These are phyloP conservation scores for Penicillium digitatum DNA, from an alignment of 2,329 filamentous ascomycete genomes.

Conservation along the genomic window DNA sequence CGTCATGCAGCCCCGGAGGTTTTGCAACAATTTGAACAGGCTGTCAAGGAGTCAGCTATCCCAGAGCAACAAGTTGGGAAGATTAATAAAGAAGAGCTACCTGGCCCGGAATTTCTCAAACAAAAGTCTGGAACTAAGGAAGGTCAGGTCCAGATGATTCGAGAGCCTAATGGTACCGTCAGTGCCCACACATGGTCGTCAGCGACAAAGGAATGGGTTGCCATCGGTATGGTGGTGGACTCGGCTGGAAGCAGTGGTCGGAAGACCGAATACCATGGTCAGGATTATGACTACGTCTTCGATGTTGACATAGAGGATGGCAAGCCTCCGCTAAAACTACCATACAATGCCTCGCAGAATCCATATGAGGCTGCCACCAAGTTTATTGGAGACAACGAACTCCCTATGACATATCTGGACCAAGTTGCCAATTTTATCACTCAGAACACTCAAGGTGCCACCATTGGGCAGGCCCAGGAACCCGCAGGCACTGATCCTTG, in stretches of 20 bases:
- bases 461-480: conserved; percentile 62
- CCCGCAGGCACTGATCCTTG: conserved; percentile 63
- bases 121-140: conserved; percentile 88
- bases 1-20: conserved; percentile 66
- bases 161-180: conserved; percentile 72
- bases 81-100: conserved; percentile 88
- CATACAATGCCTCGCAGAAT: conserved; percentile 88
- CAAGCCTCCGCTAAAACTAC: conserved; percentile 86
- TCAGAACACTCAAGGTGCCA: conserved; percentile 81
- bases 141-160: conserved; percentile 90
- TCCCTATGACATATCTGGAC: conserved; percentile 82
- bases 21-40: conserved; percentile 71
- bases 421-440: conserved; percentile 91
- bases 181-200: conserved; percentile 85
- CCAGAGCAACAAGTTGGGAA: conserved; percentile 77
- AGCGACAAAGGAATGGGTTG: conserved; percentile 70
- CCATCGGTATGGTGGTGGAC: conserved; percentile 91
- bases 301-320: conserved; percentile 95
- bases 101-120: conserved; percentile 79
- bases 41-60: conserved; percentile 78
- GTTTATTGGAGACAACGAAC: conserved; percentile 83
- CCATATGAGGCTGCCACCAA: conserved; percentile 87
- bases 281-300: conserved; percentile 94
- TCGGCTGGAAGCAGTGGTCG: conserved; percentile 76
- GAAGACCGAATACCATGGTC: conserved; percentile 71